Base-by-base conservation (phyloP, 2,329 filamentous ascomycete genomes). In the Aspergillus eucalypticola region DNA sequence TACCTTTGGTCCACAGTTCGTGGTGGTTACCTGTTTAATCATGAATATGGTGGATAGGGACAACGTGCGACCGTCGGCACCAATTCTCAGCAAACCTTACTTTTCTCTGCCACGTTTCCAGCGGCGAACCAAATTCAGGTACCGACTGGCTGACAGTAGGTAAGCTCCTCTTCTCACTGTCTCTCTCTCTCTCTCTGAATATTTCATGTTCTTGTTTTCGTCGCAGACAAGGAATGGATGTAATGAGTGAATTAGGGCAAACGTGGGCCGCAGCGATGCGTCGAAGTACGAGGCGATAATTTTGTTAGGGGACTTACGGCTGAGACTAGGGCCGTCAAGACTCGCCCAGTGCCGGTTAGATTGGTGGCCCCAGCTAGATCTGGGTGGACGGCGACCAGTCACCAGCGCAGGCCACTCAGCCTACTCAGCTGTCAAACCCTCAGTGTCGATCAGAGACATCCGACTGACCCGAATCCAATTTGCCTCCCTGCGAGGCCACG, bases 381-480 rank as follows among this genome's bases (percentile, higher is more conserved):
- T 46, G 29, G 41, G 25, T 46, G 39, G 44, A 27, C 46, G 25
- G 46, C 46, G 46, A 50, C 53, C 53, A 55, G 53, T 55, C 39
- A 55, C 29, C 39, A 23, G 38, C 39, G 41, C 25, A 27, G 39
- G 25, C 44, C 53, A 32, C 53, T 54, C 51, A 54, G 27, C 39
- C 23, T 53, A 32, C 35, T 60, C 38, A 59, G 52, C 51, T 49
- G 42, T 32, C 57, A 56, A 55, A 55, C 53, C 53, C 27, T 35
- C 41, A 21, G 21, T 35, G 58, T 51, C 58, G 58, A 60, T 60
- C 58, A 60, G 58, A 53, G 46, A 60, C 58, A 55, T 60, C 58
- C 58, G 58, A 25, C 42, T 21, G 17, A 56, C 32, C 58, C 58
- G 58, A 51, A 29, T 50, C 17, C 44, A 50, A 49, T 41, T 57